Conservation (phyloP, 2,329 filamentous ascomycete species). For the Neurospora crassa region DNA sequence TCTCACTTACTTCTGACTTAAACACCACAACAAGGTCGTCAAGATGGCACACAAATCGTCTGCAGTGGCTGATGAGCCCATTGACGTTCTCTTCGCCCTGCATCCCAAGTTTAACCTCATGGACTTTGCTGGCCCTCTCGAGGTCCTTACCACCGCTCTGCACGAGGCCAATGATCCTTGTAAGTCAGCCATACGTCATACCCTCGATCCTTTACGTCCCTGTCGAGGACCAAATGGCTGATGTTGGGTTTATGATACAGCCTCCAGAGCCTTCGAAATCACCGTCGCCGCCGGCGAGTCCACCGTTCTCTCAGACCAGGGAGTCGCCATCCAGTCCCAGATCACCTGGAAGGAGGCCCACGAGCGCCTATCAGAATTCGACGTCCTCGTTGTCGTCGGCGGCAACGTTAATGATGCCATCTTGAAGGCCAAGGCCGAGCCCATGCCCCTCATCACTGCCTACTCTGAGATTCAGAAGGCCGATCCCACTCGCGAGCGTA, state of each 20-base stretch:
- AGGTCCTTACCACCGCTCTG: constrained; percentile 40
- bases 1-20: background rate
- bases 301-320: constrained; percentile 49
- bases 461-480: constrained; percentile 73
- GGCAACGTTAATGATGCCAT: constrained; percentile 51
- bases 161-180: constrained; percentile 44
- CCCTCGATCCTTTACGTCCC: background rate
- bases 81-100: constrained; percentile 51
- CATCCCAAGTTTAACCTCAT: constrained; percentile 50
- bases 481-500: constrained; percentile 71
- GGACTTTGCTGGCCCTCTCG: constrained; percentile 47
- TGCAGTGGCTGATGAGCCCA: constrained; percentile 48
- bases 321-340: constrained; percentile 62
- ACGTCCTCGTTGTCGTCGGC: constrained; percentile 70
- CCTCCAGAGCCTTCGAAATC: constrained; percentile 47
- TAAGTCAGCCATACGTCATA: constrained; percentile 26
- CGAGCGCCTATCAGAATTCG: constrained; percentile 63
- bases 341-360: constrained; percentile 72
- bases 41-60: constrained; percentile 51
- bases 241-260: constrained; percentile 24
- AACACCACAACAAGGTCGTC: background rate
- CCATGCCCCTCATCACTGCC: constrained; percentile 61
- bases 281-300: constrained; percentile 45
- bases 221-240: background rate
- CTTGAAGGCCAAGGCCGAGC: constrained; percentile 58